Conservation (phyloP, 257 asterid genomes). For the Solanum medicagineum region DNA sequence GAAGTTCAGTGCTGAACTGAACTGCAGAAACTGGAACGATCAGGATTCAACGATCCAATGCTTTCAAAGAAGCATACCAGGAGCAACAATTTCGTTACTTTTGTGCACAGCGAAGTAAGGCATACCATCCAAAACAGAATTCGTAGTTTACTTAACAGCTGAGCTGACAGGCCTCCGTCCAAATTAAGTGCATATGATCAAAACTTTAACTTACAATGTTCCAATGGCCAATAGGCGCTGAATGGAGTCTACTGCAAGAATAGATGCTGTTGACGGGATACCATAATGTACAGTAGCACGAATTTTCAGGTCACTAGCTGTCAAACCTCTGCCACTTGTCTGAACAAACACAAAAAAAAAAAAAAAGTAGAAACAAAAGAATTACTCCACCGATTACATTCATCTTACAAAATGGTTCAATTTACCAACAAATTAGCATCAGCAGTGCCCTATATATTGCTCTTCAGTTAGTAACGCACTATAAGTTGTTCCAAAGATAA, state of each 20-base stretch:
- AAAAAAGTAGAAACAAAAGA: neutral
- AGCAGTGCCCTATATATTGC: neutral
- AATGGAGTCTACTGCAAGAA: constrained; percentile 78
- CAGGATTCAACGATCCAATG: neutral
- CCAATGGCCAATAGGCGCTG: constrained; percentile 80
- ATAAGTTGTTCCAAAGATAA: neutral
- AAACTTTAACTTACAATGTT: constrained; percentile 41
- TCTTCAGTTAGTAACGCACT: neutral
- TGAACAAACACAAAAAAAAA: constrained; percentile 7
- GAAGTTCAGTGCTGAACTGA: neutral
- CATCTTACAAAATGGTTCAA: neutral
- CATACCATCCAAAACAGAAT: neutral
- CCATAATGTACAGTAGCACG: constrained; percentile 71
- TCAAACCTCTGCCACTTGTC: constrained; percentile 32
- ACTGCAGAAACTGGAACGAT: neutral
- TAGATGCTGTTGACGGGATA: constrained; percentile 68
- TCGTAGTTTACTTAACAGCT: neutral
- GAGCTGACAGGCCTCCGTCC: neutral
- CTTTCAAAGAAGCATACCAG: neutral
- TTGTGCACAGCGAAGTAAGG: neutral
- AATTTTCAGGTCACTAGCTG: constrained; percentile 49
- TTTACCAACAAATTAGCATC: neutral
- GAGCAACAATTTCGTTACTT: neutral
- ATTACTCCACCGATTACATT: neutral
- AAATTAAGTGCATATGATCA: neutral